Percentiles rank a stretch among this genome's conserved stretches.
phyloP scores from a whole-genome alignment of 352 stramenopile genomes.

The Phytophthora citrophthora region DNA sequence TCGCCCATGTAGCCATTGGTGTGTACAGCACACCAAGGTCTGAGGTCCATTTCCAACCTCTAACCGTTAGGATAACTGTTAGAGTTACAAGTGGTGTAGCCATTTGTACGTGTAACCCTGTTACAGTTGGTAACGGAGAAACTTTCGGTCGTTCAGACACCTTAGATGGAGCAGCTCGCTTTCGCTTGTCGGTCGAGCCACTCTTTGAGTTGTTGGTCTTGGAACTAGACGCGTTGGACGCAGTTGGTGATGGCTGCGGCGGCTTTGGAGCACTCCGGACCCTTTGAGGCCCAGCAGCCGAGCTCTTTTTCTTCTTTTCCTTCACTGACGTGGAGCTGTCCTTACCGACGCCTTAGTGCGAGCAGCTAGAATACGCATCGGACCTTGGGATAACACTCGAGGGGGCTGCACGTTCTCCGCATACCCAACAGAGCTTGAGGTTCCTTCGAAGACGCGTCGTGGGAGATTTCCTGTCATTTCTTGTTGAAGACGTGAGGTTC shows the following conservation, averaged over 20 bases:
- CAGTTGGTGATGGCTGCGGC: constrained; percentile 28
- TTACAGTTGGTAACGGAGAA: constrained; percentile 5
- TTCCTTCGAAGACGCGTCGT: constrained; percentile 30
- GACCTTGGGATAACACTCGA: constrained; percentile 49
- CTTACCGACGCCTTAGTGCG: constrained; percentile 36
- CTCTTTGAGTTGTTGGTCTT: constrained; percentile 26
- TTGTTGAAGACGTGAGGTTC: constrained; percentile 5
- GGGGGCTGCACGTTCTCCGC: constrained; percentile 12
- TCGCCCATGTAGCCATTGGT: no score
- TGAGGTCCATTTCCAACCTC: no score
- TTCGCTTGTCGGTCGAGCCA: constrained; percentile 21
- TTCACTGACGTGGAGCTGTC: constrained; percentile 15
- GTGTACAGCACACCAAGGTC: no score
- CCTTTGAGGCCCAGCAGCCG: constrained; percentile 39
- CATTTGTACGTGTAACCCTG: no score
- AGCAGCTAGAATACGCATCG: constrained; percentile 44
- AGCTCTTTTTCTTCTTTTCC: constrained; percentile 29
- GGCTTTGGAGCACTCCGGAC: constrained; percentile 42
- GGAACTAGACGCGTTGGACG: constrained; percentile 33
- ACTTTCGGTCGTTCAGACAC: constrained; percentile 17
- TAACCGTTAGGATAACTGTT: no score
- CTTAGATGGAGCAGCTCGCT: constrained; percentile 19
- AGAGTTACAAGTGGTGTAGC: no score
- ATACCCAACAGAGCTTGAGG: constrained; percentile 20
- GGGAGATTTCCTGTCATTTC: constrained; percentile 30